Percentiles rank a stretch among this genome's conserved stretches.
Evolutionary conservation across 371 early-diverging fungal genomes (phyloP).

Genomic region (Apophysomyces variabilis): DNA sequence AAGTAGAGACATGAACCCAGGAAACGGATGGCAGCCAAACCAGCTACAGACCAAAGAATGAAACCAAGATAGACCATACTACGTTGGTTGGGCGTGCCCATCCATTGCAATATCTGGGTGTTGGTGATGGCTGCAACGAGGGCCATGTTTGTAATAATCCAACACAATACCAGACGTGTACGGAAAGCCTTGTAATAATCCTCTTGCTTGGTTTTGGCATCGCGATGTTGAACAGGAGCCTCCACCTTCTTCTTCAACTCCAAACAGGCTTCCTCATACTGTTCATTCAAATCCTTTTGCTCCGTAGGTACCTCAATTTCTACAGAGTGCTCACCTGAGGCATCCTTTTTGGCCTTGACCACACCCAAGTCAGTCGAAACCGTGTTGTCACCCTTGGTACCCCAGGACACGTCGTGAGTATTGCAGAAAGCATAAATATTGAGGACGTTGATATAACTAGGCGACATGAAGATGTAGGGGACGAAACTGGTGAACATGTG

Average conservation of each 20-base stretch:
- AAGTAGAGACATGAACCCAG: slow-evolving; percentile 79
- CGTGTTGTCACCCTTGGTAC: slow-evolving; percentile 49
- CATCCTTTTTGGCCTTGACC: slow-evolving; percentile 47
- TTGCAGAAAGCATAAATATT: slow-evolving; percentile 92
- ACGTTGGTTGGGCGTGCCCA: slow-evolving; percentile 31
- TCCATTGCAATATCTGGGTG: slow-evolving; percentile 45
- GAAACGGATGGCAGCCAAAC: slow-evolving; percentile 79
- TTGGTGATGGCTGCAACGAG: slow-evolving; percentile 67
- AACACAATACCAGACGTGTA: slow-evolving; percentile 80
- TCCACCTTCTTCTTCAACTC: slow-evolving; percentile 55
- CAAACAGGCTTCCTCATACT: slow-evolving; percentile 72
- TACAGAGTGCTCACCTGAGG: slow-evolving; percentile 39
- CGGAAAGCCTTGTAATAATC: slow-evolving; percentile 92
- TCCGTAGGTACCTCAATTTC: slow-evolving; percentile 78
- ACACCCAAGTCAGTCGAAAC: slow-evolving; percentile 52
- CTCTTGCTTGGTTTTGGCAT: slow-evolving; percentile 83
- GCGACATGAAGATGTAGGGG: slow-evolving; percentile 77
- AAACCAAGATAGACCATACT: slow-evolving; percentile 71
- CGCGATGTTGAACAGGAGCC: slow-evolving; percentile 65
- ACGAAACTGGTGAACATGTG: slow-evolving; percentile 74
- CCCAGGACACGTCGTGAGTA: slow-evolving; percentile 81
- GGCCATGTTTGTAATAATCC: slow-evolving; percentile 84
- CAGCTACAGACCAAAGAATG: slow-evolving; percentile 89
- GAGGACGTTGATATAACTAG: slow-evolving; percentile 87
- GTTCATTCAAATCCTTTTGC: slow-evolving; percentile 76